phyloP scores from a whole-genome alignment of 371 early-diverging fungal species.

The Blakeslea trispora region DNA sequence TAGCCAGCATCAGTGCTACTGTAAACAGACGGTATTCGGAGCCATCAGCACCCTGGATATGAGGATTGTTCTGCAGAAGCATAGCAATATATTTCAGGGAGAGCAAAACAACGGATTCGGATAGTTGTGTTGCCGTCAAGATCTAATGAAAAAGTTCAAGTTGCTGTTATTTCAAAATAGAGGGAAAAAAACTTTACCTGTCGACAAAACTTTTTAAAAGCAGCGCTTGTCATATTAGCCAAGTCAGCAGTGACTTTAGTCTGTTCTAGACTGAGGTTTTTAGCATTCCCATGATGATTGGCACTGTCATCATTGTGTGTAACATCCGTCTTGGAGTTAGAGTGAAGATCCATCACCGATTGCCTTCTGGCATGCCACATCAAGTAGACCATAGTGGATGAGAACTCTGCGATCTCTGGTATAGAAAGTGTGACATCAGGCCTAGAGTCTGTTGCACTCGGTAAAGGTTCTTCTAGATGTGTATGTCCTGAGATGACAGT shows the following conservation, averaged over 20 bases:
- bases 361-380: conserved; percentile 61
- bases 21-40: conserved; percentile 79
- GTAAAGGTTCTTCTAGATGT: conserved; percentile 25
- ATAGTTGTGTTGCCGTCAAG: conserved; percentile 62
- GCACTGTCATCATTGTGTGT: background rate
- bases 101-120: conserved; percentile 59
- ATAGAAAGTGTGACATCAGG: conserved; percentile 28
- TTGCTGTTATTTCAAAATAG: too few relatives aligned
- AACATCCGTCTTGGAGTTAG: conserved; percentile 18
- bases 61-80: conserved; percentile 57
- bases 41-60: conserved; percentile 66
- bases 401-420: conserved; percentile 57
- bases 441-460: conserved; percentile 33
- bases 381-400: conserved; percentile 63
- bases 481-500: background rate
- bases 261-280: conserved; percentile 15
- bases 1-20: conserved; percentile 76
- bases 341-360: conserved; percentile 39
- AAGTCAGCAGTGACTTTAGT: conserved; percentile 27
- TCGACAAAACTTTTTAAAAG: conserved; percentile 57
- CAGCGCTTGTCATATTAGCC: conserved; percentile 48
- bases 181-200: conserved; percentile 42
- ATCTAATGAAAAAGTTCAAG: conserved; percentile 37
- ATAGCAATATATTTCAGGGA: conserved; percentile 66
- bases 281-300: too few relatives aligned